Percentiles rank a stretch among this genome's conserved stretches.
Conservation (phyloP, 208 protist species). For the Phytomonas francai region DNA sequence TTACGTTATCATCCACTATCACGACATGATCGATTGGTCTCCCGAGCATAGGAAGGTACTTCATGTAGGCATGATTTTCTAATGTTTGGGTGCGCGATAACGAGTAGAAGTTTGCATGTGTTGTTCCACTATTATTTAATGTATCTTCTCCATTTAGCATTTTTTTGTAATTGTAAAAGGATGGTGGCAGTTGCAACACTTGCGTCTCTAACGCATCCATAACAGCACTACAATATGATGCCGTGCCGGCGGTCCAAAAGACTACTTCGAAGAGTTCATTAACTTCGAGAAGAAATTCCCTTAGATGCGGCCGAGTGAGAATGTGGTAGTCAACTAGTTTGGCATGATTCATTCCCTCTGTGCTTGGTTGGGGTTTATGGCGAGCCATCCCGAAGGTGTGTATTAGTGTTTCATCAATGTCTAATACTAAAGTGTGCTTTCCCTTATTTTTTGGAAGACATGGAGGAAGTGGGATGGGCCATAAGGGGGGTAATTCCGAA, state of each 20-base stretch:
- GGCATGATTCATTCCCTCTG: neutral
- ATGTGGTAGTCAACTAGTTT: slow-evolving; percentile 34
- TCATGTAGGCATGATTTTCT: slow-evolving; percentile 71
- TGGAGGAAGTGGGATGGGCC: slow-evolving; percentile 60
- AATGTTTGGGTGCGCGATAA: slow-evolving; percentile 80
- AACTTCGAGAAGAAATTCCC: slow-evolving; percentile 67
- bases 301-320: slow-evolving; percentile 56
- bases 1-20: slow-evolving; percentile 84
- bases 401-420: slow-evolving; percentile 84
- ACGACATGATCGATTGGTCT: slow-evolving; percentile 45
- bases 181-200: slow-evolving; percentile 58
- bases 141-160: slow-evolving; percentile 23
- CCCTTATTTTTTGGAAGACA: slow-evolving; percentile 26
- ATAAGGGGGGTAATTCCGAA: slow-evolving; percentile 41
- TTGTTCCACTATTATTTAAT: slow-evolving; percentile 17
- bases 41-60: slow-evolving; percentile 84
- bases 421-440: slow-evolving; percentile 76
- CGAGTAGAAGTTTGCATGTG: slow-evolving; percentile 75
- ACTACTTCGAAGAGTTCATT: slow-evolving; percentile 78
- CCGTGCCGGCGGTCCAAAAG: slow-evolving; percentile 82
- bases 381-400: slow-evolving; percentile 56
- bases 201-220: slow-evolving; percentile 70
- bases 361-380: slow-evolving; percentile 12
- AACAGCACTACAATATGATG: slow-evolving; percentile 76
- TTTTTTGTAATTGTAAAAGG: slow-evolving; percentile 61